A percentile compares a stretch with the other conserved stretches of the same genome.
phyloP scores from a whole-genome alignment of 768 basidiomycete genomes.

The Leccinum longicurvipes region DNA sequence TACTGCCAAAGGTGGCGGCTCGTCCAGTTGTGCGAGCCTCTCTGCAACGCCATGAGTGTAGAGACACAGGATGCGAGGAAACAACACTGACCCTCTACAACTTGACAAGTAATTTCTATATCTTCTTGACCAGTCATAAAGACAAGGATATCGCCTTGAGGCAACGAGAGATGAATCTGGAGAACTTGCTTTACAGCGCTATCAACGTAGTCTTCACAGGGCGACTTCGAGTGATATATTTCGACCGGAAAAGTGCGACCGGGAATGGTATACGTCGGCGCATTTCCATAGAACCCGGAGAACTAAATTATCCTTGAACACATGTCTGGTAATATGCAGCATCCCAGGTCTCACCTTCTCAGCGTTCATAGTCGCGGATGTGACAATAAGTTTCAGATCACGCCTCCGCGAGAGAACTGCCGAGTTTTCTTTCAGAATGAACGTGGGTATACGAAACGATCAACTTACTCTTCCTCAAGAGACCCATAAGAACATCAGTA shows the following conservation, averaged over 20 bases:
- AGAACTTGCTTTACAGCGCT: slow-evolving; percentile 97
- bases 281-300: slow-evolving; percentile 92
- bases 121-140: slow-evolving; percentile 99
- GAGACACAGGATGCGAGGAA: not conserved
- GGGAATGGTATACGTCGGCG: slow-evolving; percentile 91
- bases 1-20: slow-evolving; percentile 83
- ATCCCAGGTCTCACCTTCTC: slow-evolving; percentile 68
- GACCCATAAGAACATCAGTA: slow-evolving; percentile 97
- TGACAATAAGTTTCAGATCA: slow-evolving; percentile 95
- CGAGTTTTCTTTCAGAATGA: slow-evolving; percentile 2
- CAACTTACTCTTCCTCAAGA: slow-evolving; percentile 82
- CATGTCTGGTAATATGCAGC: not conserved
- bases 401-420: slow-evolving; percentile 82
- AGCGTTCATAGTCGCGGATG: slow-evolving; percentile 99
- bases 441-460: not conserved
- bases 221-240: slow-evolving; percentile 92
- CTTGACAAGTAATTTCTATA: slow-evolving; percentile 95
- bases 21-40: slow-evolving; percentile 87
- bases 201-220: slow-evolving; percentile 99
- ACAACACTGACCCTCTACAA: slow-evolving; percentile 67
- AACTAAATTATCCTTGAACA: slow-evolving; percentile 53
- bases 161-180: slow-evolving; percentile 91
- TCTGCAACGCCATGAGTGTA: slow-evolving; percentile 46
- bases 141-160: slow-evolving; percentile 91
- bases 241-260: slow-evolving; percentile 98